Base-by-base conservation (phyloP, 2,329 filamentous ascomycete species). In the Trichoderma harzianum region DNA sequence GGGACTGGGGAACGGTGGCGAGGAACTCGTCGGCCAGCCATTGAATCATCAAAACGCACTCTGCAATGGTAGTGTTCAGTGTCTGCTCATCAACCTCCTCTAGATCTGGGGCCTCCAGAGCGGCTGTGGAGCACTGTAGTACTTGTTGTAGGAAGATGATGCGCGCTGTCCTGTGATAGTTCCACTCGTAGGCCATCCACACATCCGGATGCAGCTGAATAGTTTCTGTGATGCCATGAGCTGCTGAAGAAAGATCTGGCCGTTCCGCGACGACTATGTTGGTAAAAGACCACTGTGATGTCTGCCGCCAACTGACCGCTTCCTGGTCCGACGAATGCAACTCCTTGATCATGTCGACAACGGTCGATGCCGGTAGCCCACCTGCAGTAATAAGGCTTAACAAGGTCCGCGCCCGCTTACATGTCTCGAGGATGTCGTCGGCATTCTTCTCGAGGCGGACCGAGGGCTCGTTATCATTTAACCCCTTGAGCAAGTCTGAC, bases 151-250 rank as follows among this genome's bases (percentile, higher is more conserved):
- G 77, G 6, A 82, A 75, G n/a, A 82, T 77, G 28, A 82, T 80
- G 5, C 80, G 77, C 6, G 80, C 81, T 32, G 81, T 78, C 3
- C 81, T 76, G 60, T 82, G 80, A 62, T 83, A 83, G 61, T 83
- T 82, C 80, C 81, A 83, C 71, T 83, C 82, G 55, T 83, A 83
- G 5, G 80, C 78, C 71, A 80, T 81, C 82, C 82, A 83, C 0
- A 83, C 66, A 73, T 83, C 82, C 4, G 75, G 71, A 68, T 83
- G 82, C 3, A 83, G 72, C 69, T 83, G 76, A 11, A 83, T 72
- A 1, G 57, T 60, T 7, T 32, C 57, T 12, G 57, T 60, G 28
- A 60, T 60, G 28, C 57, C 28, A 7, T 12, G 10, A n/a, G 57
- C 57, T 32, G 18, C 57, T 60, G 28, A n/a, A 32, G 57, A 32